Evolutionary conservation across 2,329 filamentous ascomycete genomes (phyloP).

Genomic region (Grosmannia huntii): DNA sequence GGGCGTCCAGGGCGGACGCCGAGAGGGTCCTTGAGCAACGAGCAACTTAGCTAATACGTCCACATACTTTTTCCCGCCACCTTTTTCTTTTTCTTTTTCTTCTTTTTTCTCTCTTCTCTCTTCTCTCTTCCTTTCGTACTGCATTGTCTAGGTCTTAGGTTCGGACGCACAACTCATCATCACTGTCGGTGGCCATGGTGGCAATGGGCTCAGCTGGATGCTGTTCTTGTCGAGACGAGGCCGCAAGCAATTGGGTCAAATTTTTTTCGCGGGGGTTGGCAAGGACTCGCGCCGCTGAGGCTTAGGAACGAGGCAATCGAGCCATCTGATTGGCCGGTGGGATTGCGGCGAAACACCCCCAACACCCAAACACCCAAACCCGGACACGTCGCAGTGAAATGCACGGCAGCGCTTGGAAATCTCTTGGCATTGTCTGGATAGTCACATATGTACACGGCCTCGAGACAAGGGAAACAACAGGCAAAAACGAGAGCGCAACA

Average conservation of each 20-base stretch:
- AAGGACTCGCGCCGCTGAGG: neutral
- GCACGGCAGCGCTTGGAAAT: too few species aligned
- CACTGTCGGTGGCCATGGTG: constrained; percentile 19
- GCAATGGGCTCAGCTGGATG: neutral
- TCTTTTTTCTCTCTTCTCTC: neutral
- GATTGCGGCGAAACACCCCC: neutral
- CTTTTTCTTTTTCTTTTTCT: neutral
- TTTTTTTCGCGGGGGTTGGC: neutral
- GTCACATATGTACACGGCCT: constrained; percentile 9
- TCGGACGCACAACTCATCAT: constrained; percentile 35
- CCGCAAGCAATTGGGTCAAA: neutral
- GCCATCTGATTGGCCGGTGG: neutral
- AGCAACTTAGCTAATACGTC: neutral
- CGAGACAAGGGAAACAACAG: constrained; percentile 4
- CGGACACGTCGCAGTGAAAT: too few species aligned
- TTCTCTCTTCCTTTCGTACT: neutral
- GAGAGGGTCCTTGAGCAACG: constrained; percentile 43
- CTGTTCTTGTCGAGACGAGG: neutral
- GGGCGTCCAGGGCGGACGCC: constrained; percentile 49
- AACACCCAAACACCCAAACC: too few species aligned
- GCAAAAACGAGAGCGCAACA: neutral
- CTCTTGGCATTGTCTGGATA: neutral
- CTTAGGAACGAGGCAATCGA: neutral
- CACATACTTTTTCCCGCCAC: neutral
- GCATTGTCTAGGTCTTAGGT: neutral